Percentiles rank a stretch among this genome's conserved stretches.
Evolutionary conservation across 73 alveolate species (phyloP).

Genomic region (Durusdinium trenchii): DNA sequence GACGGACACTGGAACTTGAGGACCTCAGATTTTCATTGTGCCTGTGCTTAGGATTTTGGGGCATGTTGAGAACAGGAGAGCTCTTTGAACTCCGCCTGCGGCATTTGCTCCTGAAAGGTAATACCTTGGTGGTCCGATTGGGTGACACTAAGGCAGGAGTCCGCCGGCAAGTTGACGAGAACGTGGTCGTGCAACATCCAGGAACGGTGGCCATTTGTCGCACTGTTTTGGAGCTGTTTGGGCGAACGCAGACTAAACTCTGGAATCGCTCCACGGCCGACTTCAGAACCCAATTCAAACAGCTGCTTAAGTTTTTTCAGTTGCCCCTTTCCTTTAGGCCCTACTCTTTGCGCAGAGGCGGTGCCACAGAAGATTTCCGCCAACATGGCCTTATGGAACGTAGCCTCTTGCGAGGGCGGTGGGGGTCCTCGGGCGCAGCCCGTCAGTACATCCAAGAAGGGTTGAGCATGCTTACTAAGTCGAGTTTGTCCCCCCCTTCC

Average conservation of each 20-base stretch:
- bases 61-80: slow-evolving; percentile 22
- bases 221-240: neutral
- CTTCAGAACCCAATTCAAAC: neutral
- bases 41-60: neutral
- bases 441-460: neutral
- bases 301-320: neutral
- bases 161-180: neutral
- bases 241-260: neutral
- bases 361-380: neutral
- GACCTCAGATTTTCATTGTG: neutral
- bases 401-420: neutral
- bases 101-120: neutral
- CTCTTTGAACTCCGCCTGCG: neutral
- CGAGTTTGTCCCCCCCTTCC: too few relatives aligned
- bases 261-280: neutral
- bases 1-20: neutral
- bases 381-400: neutral
- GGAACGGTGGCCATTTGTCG: neutral
- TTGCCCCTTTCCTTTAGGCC: neutral
- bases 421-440: neutral
- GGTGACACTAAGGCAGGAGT: neutral
- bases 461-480: too few relatives aligned
- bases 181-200: neutral
- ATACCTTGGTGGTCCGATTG: neutral
- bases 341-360: neutral